Evolutionary conservation across 2,329 filamentous ascomycete genomes (phyloP).

Genomic region (Alternaria dauci): DNA sequence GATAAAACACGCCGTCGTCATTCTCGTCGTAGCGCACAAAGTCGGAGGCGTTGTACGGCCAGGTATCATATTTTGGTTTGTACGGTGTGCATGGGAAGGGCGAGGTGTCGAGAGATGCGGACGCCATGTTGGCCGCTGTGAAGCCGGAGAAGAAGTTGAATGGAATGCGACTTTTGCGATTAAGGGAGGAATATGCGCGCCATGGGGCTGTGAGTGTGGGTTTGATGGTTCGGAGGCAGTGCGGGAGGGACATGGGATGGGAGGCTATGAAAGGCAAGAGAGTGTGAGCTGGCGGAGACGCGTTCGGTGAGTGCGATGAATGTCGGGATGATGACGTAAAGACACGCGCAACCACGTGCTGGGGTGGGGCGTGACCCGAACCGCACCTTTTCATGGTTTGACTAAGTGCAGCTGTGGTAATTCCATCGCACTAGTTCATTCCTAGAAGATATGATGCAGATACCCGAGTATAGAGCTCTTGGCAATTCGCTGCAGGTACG

Average conservation of each 20-base stretch:
- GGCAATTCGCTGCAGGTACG: not conserved
- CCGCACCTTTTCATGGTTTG: accelerated
- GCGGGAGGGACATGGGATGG: slow-evolving; percentile 15
- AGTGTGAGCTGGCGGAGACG: not conserved
- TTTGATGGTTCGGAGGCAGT: not conserved
- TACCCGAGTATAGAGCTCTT: accelerated
- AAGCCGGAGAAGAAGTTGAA: slow-evolving; percentile 26
- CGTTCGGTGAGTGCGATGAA: not conserved
- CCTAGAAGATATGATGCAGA: not conserved
- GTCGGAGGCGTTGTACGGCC: slow-evolving; percentile 39
- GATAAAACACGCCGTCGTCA: slow-evolving; percentile 52
- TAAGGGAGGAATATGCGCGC: slow-evolving; percentile 15
- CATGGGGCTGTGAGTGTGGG: slow-evolving; percentile 1
- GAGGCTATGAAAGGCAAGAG: not conserved
- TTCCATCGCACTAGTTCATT: not conserved
- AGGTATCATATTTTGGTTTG: slow-evolving; percentile 27
- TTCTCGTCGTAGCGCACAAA: slow-evolving; percentile 52
- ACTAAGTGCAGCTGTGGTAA: accelerated
- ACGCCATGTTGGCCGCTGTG: slow-evolving; percentile 17
- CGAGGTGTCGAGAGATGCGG: not conserved
- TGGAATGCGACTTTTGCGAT: slow-evolving; percentile 4
- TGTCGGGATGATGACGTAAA: slow-evolving; percentile 27
- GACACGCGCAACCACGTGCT: slow-evolving; percentile 29
- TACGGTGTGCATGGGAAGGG: slow-evolving; percentile 25
- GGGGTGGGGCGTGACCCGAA: not conserved